phyloP scores from a whole-genome alignment of 495 filamentous ascomycete species.

The Glutinoglossum americanum region DNA sequence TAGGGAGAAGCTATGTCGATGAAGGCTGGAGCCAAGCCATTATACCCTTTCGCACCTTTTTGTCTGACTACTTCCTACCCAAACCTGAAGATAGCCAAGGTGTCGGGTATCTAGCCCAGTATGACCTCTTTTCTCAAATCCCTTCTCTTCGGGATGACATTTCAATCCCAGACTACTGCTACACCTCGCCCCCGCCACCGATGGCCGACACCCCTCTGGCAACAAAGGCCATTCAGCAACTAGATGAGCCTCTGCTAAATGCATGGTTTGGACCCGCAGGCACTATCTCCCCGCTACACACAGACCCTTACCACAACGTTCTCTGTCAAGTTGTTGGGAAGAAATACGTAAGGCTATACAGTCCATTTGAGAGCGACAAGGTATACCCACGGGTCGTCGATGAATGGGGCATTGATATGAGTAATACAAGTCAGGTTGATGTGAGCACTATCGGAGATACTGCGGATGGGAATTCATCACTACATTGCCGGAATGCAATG shows the following conservation, averaged over 20 bases:
- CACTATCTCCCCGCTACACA: slow-evolving; percentile 83
- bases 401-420: slow-evolving; percentile 64
- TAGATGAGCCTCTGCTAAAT: slow-evolving; percentile 36
- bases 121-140: slow-evolving; percentile 69
- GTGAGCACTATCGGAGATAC: slow-evolving; percentile 14
- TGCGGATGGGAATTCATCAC: slow-evolving; percentile 18
- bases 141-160: slow-evolving; percentile 61
- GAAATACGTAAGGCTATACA: slow-evolving; percentile 80
- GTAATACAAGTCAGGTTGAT: slow-evolving; percentile 67
- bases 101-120: slow-evolving; percentile 72
- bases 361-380: slow-evolving; percentile 32
- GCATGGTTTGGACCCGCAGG: slow-evolving; percentile 80
- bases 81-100: background rate
- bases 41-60: slow-evolving; percentile 52
- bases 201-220: slow-evolving; percentile 27
- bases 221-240: slow-evolving; percentile 21
- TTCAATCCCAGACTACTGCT: slow-evolving; percentile 65
- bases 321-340: slow-evolving; percentile 74
- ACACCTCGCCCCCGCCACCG: slow-evolving; percentile 31
- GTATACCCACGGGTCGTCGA: slow-evolving; percentile 49
- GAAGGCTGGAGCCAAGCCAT: slow-evolving; percentile 71
- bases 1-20: slow-evolving; percentile 79
- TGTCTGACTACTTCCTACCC: slow-evolving; percentile 31
- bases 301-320: slow-evolving; percentile 86
- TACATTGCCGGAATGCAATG: slow-evolving; percentile 15